phyloP scores from a whole-genome alignment of 2,329 filamentous ascomycete genomes.

The Bipolaris cookei region DNA sequence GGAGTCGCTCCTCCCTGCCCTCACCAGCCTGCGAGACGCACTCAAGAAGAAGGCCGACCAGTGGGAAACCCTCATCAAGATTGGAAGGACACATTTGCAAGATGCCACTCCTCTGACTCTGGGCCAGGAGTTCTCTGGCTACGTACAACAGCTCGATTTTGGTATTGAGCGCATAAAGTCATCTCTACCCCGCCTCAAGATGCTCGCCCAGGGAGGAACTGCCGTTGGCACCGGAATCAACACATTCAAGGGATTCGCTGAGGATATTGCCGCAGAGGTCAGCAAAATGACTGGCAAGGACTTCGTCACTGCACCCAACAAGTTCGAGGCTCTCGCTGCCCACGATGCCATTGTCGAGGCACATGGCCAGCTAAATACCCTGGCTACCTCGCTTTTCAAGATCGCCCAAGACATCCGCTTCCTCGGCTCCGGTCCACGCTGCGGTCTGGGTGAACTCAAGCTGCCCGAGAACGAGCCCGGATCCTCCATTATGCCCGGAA shows the following conservation, averaged over 20 bases:
- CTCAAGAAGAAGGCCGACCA: slow-evolving; percentile 87
- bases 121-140: slow-evolving; percentile 97
- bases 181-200: slow-evolving; percentile 80
- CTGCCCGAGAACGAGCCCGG: slow-evolving; percentile 98
- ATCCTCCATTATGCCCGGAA: slow-evolving; percentile 98
- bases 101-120: slow-evolving; percentile 95
- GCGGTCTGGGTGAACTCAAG: slow-evolving; percentile 89
- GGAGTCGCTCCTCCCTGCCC: slow-evolving; percentile 79
- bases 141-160: slow-evolving; percentile 91
- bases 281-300: slow-evolving; percentile 89
- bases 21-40: slow-evolving; percentile 80
- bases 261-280: slow-evolving; percentile 89
- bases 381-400: slow-evolving; percentile 91
- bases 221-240: slow-evolving; percentile 98
- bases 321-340: slow-evolving; percentile 95
- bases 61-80: slow-evolving; percentile 97
- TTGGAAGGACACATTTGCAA: slow-evolving; percentile 95
- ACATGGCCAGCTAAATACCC: slow-evolving; percentile 89
- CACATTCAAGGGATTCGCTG: slow-evolving; percentile 94
- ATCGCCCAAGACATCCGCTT: slow-evolving; percentile 98
- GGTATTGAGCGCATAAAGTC: slow-evolving; percentile 86
- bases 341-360: slow-evolving; percentile 97
- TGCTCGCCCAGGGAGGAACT: slow-evolving; percentile 93
- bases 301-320: slow-evolving; percentile 97
- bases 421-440: slow-evolving; percentile 92